Base-by-base conservation (phyloP, 331 rosid genomes). In the Malus hybrid region DNA sequence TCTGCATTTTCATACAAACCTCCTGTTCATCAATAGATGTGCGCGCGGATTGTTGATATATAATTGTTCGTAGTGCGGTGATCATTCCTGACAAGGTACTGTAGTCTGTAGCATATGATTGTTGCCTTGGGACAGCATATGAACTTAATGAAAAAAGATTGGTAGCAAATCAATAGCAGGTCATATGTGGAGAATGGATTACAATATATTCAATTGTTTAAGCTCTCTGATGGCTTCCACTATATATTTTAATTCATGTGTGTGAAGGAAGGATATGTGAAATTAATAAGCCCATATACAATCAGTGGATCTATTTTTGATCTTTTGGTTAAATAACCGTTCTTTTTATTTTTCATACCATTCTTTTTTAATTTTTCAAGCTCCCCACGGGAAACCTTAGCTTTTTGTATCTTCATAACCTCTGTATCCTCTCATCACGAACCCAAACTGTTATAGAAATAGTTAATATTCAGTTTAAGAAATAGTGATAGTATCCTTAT, bases 1-100 rank as follows among this genome's bases (percentile, higher is more conserved):
- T 92, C 71, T 94, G 99, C 84, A 82, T 90, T 75, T 74, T 90
- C 29, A 16, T n/a, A 42, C 71, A 7, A 70, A 77, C 36, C 75
- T 72, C 75, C 58, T 36, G 63, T 63, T 32, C 75, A 50, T 56
- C 22, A 24, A 36, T 19, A 6, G 10, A 30, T 30, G 32, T 30
- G 7, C 28, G 6, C 6, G n/a, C 20, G 50, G 52, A 71, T 53
- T 60, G 29, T 53, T 12, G n/a, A 32, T 28, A 16, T 50, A 29
- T 7, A 68, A 62, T 63, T 63, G 50, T 19, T 22, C 34, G 55
- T 13, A 30, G 32, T 30, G 32, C 32, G 32, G 66, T 53, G 33
- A 11, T 57, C 66, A 72, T 53, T 34, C 29, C 29, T 57, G 56
- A 66, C 57, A 34, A 56, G 56, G 53, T 72, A 72, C 34, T 33